Percentiles rank a stretch among this genome's conserved stretches.
These are phyloP conservation scores for Xylaria scruposa DNA, from an alignment of 495 filamentous ascomycete genomes.

Conservation along the genomic window DNA sequence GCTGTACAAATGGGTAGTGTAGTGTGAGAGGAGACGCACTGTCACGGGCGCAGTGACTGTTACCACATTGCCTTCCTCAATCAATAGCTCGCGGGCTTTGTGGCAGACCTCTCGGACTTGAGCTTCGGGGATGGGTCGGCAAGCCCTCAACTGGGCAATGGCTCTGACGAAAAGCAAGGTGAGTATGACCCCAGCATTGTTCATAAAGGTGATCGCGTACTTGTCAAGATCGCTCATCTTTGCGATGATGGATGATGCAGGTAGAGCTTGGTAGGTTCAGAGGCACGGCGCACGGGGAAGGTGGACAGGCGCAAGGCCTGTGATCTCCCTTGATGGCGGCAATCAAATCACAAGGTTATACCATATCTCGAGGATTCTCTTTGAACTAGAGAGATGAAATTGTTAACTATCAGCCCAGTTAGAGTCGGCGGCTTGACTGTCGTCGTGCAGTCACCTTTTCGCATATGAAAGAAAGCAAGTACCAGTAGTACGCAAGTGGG, in stretches of 20 bases:
- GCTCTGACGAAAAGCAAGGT: slow-evolving; percentile 61
- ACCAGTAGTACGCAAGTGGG: neutral
- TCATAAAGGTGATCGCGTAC: slow-evolving; percentile 52
- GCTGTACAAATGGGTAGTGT: neutral
- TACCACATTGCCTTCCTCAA: slow-evolving; percentile 98
- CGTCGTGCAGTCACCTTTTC: neutral
- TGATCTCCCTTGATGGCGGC: neutral
- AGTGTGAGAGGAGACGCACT: slow-evolving; percentile 45
- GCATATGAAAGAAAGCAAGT: neutral
- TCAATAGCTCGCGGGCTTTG: slow-evolving; percentile 94
- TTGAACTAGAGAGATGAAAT: neutral
- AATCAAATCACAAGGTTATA: slow-evolving; percentile 10
- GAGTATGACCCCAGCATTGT: slow-evolving; percentile 17
- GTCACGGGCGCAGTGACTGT: slow-evolving; percentile 95
- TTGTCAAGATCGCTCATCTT: slow-evolving; percentile 87
- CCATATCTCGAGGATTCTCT: neutral
- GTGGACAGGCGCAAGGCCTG: slow-evolving; percentile 15
- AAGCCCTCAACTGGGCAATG: slow-evolving; percentile 91
- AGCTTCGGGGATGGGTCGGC: slow-evolving; percentile 92
- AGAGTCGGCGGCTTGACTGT: neutral
- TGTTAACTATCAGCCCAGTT: neutral
- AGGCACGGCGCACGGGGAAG: neutral
- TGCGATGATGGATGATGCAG: slow-evolving; percentile 21
- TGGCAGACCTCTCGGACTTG: slow-evolving; percentile 97
- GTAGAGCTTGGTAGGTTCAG: neutral